phyloP scores from a whole-genome alignment of 2,329 filamentous ascomycete species.

The Aspergillus sp. region DNA sequence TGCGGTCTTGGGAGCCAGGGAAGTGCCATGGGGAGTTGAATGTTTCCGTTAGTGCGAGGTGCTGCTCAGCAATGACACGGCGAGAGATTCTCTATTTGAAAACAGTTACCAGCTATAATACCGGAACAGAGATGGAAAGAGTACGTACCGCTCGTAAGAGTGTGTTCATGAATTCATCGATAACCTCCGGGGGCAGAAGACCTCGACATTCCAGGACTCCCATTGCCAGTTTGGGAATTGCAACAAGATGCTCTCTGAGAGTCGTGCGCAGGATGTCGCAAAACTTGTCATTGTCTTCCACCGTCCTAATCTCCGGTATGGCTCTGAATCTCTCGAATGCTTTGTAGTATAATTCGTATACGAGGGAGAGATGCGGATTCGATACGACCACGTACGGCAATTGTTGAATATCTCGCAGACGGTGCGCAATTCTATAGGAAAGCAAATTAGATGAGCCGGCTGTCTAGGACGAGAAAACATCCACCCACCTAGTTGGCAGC shows the following conservation, averaged over 20 bases:
- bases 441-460: conserved; percentile 1
- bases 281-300: conserved; percentile 84
- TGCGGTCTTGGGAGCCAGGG: conserved; percentile 63
- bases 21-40: conserved; percentile 89
- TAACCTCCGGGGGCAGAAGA: conserved; percentile 69
- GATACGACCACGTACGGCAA: conserved; percentile 92
- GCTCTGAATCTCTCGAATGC: conserved; percentile 91
- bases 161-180: conserved; percentile 93
- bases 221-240: conserved; percentile 91
- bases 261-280: conserved; percentile 74
- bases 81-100: conserved; percentile 72
- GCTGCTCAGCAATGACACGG: conserved; percentile 94
- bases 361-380: conserved; percentile 88
- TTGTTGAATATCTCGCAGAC: conserved; percentile 93
- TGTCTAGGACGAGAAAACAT: not conserved
- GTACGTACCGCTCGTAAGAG: conserved; percentile 71
- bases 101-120: conserved; percentile 2
- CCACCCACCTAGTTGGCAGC: conserved; percentile 67
- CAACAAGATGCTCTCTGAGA: conserved; percentile 78
- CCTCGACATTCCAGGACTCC: conserved; percentile 86
- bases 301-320: conserved; percentile 70
- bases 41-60: conserved; percentile 88
- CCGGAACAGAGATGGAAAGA: not conserved
- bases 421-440: conserved; percentile 67
- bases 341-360: conserved; percentile 93